phyloP scores from a whole-genome alignment of 768 basidiomycete genomes.

The Chlorophyllum brunneum region DNA sequence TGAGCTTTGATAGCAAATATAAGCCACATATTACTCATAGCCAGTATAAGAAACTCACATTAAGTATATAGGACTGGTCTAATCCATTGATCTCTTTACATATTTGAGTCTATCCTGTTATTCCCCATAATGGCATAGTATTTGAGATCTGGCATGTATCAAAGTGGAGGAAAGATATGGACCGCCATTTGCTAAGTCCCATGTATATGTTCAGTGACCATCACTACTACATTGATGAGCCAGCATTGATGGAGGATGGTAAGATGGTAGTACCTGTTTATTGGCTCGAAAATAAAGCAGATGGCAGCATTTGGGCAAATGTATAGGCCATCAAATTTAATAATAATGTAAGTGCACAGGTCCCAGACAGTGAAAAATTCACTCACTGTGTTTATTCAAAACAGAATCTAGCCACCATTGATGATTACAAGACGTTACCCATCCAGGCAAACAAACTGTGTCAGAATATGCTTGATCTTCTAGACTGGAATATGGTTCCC shows the following conservation, averaged over 20 bases:
- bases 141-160: conserved; percentile 30
- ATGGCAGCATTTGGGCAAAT: conserved; percentile 17
- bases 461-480: conserved; percentile 20
- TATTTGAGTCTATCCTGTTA: conserved; percentile 26
- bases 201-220: conserved; percentile 22
- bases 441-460: conserved; percentile 15
- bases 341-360: conserved; percentile 2
- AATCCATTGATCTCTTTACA: conserved; percentile 24
- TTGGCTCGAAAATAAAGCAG: conserved; percentile 20
- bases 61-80: conserved; percentile 24
- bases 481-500: conserved; percentile 17
- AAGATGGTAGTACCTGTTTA: conserved; percentile 18
- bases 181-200: conserved; percentile 22
- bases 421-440: conserved; percentile 13
- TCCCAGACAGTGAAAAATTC: too few relatives aligned
- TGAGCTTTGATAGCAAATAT: conserved; percentile 23
- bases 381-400: not conserved
- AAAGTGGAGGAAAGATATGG: conserved; percentile 23
- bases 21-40: not conserved
- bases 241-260: conserved; percentile 15
- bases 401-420: conserved; percentile 11
- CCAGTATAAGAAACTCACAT: not conserved
- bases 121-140: conserved; percentile 20
- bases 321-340: conserved; percentile 18
- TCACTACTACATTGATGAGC: conserved; percentile 23